Conservation (phyloP, 75 land plant species). For the Cryptomeria japonica region DNA sequence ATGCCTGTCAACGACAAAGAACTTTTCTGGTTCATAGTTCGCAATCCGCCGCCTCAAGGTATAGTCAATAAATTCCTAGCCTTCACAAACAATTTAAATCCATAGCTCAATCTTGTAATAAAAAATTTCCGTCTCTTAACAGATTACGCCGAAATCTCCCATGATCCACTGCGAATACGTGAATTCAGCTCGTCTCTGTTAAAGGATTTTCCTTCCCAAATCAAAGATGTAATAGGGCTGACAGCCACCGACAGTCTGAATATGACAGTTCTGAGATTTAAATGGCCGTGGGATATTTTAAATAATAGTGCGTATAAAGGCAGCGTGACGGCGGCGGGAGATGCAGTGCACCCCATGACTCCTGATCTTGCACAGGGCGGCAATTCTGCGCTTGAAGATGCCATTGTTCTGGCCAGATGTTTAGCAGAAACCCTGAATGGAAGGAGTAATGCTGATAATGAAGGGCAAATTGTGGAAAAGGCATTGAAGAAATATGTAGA, state of each 20-base stretch:
- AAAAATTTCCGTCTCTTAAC: background rate
- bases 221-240: slow-evolving; percentile 17
- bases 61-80: background rate
- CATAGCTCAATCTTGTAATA: background rate
- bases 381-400: slow-evolving; percentile 55
- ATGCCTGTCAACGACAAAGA: slow-evolving; percentile 28
- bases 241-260: slow-evolving; percentile 14
- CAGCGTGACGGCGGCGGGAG: slow-evolving; percentile 54
- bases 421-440: background rate
- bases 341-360: slow-evolving; percentile 69
- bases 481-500: slow-evolving; percentile 27
- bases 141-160: background rate
- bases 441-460: background rate
- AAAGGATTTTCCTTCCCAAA: background rate
- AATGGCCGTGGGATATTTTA: slow-evolving; percentile 29
- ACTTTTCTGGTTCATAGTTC: slow-evolving; percentile 40
- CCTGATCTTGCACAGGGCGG: slow-evolving; percentile 72
- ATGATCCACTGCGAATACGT: background rate
- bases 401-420: slow-evolving; percentile 44
- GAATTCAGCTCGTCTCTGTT: background rate
- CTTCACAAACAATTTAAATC: no score
- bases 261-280: slow-evolving; percentile 21
- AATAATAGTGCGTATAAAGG: slow-evolving; percentile 9
- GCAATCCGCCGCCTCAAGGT: slow-evolving; percentile 11
- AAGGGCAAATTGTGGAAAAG: slow-evolving; percentile 13